These are phyloP conservation scores for Strobilomyces echinocephalus DNA, from an alignment of 768 basidiomycete species.

Conservation along the genomic window DNA sequence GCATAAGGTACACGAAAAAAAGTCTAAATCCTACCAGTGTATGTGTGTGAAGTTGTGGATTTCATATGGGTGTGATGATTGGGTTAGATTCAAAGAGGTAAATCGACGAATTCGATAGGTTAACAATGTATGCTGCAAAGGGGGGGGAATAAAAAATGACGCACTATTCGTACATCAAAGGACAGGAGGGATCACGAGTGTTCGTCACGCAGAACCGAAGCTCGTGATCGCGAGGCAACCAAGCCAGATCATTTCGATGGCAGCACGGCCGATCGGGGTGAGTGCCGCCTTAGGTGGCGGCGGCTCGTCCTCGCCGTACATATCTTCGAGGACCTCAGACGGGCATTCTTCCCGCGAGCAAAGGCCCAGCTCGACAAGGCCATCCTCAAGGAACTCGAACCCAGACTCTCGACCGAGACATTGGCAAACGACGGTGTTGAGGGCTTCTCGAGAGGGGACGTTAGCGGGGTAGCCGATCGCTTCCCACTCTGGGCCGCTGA, in stretches of 20 bases:
- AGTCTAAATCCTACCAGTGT: slow-evolving; percentile 23
- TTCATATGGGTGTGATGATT: slow-evolving; percentile 11
- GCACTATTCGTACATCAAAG: slow-evolving; percentile 13
- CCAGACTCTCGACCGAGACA: slow-evolving; percentile 61
- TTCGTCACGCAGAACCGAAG: slow-evolving; percentile 28
- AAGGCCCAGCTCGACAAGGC: slow-evolving; percentile 70
- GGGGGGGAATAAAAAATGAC: slow-evolving; percentile 1
- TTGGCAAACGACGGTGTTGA: slow-evolving; percentile 47
- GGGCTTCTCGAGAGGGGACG: slow-evolving; percentile 30
- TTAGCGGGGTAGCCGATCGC: slow-evolving; percentile 35
- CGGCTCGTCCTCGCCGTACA: slow-evolving; percentile 23
- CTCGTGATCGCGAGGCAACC: slow-evolving; percentile 49
- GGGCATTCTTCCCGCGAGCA: slow-evolving; percentile 34
- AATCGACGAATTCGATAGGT: neutral
- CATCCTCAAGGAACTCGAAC: slow-evolving; percentile 77
- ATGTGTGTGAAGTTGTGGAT: slow-evolving; percentile 5
- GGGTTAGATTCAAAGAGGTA: neutral
- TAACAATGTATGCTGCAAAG: slow-evolving; percentile 3
- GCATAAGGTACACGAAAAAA: slow-evolving; percentile 16
- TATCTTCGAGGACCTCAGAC: neutral
- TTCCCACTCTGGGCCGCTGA: slow-evolving; percentile 57
- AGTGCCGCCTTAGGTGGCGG: slow-evolving; percentile 38
- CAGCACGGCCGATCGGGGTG: slow-evolving; percentile 46
- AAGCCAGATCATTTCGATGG: slow-evolving; percentile 52
- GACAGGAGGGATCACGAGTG: neutral